Conservation (phyloP, 2,329 filamentous ascomycete genomes). For the Lecanosticta acicola region DNA sequence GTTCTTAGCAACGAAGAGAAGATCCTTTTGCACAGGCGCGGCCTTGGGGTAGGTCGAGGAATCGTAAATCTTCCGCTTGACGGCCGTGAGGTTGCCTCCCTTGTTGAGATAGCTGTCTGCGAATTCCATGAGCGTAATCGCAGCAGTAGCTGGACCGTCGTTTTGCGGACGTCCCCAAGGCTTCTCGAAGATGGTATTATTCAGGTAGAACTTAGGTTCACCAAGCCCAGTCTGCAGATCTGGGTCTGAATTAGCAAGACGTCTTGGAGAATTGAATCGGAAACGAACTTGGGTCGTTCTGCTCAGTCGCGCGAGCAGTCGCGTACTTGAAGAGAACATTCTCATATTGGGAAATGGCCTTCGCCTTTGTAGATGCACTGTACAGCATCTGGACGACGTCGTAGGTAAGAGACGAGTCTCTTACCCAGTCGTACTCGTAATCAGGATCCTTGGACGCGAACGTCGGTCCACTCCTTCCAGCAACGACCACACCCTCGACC, state of each 20-base stretch:
- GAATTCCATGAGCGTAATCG: conserved; percentile 31
- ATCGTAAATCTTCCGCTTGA: conserved; percentile 28
- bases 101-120: conserved; percentile 26
- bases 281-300: conserved; percentile 25
- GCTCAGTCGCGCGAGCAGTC: conserved; percentile 26
- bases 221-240: conserved; percentile 29
- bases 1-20: conserved; percentile 30
- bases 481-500: conserved; percentile 29
- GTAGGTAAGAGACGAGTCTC: conserved; percentile 29
- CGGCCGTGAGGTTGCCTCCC: conserved; percentile 24
- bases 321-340: conserved; percentile 27
- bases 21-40: conserved; percentile 28
- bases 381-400: conserved; percentile 29
- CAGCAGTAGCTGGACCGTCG: conserved; percentile 31
- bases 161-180: conserved; percentile 34
- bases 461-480: conserved; percentile 26
- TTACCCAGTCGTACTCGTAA: conserved; percentile 33
- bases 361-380: conserved; percentile 18
- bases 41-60: conserved; percentile 20
- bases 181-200: conserved; percentile 28
- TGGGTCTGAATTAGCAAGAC: background rate
- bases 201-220: conserved; percentile 32
- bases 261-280: background rate
- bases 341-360: conserved; percentile 21
- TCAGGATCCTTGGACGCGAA: conserved; percentile 26